Conservation (phyloP, 2,329 filamentous ascomycete species). For the Fusarium xylarioides region DNA sequence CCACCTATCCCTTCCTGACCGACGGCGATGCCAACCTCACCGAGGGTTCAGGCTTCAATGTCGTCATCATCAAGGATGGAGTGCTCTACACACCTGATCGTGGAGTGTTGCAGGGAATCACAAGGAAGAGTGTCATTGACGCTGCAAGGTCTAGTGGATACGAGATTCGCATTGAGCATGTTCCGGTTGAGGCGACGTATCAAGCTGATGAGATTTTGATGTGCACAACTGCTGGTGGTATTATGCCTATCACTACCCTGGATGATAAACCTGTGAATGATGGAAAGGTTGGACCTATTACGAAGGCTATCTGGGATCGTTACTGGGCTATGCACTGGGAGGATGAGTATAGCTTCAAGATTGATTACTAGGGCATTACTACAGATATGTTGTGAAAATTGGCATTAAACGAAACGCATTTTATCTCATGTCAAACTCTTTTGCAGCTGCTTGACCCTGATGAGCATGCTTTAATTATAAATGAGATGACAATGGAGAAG, state of each 20-base stretch:
- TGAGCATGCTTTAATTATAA: neutral
- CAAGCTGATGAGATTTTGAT: conserved; percentile 60
- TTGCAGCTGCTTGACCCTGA: fast-evolving
- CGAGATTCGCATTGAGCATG: conserved; percentile 37
- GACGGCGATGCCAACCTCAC: conserved; percentile 60
- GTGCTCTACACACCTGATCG: conserved; percentile 56
- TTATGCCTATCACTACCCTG: conserved; percentile 60
- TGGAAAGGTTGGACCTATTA: conserved; percentile 56
- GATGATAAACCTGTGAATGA: conserved; percentile 54
- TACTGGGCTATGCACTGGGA: conserved; percentile 49
- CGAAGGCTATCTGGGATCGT: conserved; percentile 58
- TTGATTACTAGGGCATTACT: neutral
- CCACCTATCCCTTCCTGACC: conserved; percentile 58
- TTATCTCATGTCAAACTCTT: fast-evolving
- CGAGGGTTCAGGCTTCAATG: conserved; percentile 60
- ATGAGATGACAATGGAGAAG: too few species aligned
- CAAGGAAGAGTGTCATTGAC: conserved; percentile 59
- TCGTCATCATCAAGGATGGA: conserved; percentile 56
- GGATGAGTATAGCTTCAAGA: conserved; percentile 29
- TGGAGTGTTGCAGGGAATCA: conserved; percentile 59
- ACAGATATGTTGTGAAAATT: too few species aligned
- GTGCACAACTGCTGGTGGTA: conserved; percentile 62
- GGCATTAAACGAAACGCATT: neutral
- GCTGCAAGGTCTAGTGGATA: conserved; percentile 48
- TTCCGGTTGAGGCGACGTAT: conserved; percentile 42